Evolutionary conservation across 352 stramenopile genomes (phyloP).

Genomic region (Pythium diclinum): DNA sequence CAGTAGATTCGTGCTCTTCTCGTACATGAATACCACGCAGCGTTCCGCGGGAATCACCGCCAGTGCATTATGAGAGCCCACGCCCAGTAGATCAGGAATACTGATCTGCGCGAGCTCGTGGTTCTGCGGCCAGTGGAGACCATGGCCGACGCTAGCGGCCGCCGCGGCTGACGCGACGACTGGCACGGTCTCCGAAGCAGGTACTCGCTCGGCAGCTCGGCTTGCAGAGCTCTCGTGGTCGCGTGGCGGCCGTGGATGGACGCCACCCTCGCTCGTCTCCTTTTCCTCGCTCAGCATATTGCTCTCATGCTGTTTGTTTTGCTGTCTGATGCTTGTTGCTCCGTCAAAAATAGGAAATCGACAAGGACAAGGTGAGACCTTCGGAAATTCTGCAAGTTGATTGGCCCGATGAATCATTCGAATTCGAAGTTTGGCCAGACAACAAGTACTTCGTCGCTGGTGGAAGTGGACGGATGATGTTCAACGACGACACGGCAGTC

Average conservation of each 20-base stretch:
- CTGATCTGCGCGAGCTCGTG: conserved; percentile 35
- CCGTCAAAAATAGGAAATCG: conserved; percentile 4
- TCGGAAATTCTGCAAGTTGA: not conserved
- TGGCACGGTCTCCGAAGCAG: not conserved
- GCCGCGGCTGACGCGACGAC: not conserved
- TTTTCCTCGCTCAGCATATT: not conserved
- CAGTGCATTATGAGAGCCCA: conserved; percentile 36
- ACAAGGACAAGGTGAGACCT: too few relatives aligned
- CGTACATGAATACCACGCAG: conserved; percentile 53
- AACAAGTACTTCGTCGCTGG: too few relatives aligned
- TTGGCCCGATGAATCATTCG: not conserved
- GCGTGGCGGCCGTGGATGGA: not conserved
- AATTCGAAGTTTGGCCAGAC: not conserved
- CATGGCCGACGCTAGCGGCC: conserved; percentile 3
- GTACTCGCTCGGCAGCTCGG: not conserved
- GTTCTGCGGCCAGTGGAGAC: conserved; percentile 26
- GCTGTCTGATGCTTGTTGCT: not conserved
- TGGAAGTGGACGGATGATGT: too few relatives aligned
- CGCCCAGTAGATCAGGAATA: conserved; percentile 20
- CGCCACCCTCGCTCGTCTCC: not conserved
- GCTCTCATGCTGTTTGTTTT: not conserved
- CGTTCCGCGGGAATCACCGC: conserved; percentile 42
- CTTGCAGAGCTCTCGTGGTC: not conserved
- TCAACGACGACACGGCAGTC: too few relatives aligned
- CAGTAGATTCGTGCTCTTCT: conserved; percentile 47